Percentiles rank a stretch among this genome's conserved stretches.
Conservation (phyloP, 1,139 yeast species). For the Diutina sp. region DNA sequence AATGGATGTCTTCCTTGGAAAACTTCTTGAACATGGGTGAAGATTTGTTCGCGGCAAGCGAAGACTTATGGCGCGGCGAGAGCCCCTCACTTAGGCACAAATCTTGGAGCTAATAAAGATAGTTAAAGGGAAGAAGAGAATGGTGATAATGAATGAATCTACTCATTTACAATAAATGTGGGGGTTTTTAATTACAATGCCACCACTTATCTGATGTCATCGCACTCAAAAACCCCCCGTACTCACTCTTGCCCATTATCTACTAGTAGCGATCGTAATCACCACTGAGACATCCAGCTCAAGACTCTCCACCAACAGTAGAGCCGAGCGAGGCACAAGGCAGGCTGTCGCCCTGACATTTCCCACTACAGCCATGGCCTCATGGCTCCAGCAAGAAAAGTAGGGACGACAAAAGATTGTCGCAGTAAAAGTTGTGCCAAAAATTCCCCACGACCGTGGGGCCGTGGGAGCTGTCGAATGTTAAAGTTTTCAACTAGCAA, state of each 20-base stretch:
- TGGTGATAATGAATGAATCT: neutral
- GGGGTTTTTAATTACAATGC: constrained; percentile 61
- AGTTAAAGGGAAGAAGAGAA: neutral
- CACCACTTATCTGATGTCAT: constrained; percentile 51
- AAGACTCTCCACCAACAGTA: constrained; percentile 19
- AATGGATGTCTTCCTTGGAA: constrained; percentile 76
- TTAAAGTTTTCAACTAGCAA: constrained; percentile 99
- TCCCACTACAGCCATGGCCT: constrained; percentile 11
- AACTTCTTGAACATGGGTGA: constrained; percentile 51
- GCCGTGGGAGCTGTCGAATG: constrained; percentile 86
- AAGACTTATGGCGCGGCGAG: neutral
- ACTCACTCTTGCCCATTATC: constrained; percentile 48
- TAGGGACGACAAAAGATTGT: constrained; percentile 13
- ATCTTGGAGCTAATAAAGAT: neutral
- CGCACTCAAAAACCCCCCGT: constrained; percentile 64
- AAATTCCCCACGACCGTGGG: constrained; percentile 54
- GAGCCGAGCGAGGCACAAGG: constrained; percentile 68
- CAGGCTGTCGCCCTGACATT: constrained; percentile 10
- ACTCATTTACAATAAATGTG: constrained; percentile 19
- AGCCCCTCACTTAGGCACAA: neutral
- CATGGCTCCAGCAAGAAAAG: constrained; percentile 8
- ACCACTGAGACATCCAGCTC: constrained; percentile 37
- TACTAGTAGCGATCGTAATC: neutral
- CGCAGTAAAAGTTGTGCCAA: constrained; percentile 35
- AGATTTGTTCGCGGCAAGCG: neutral